A percentile compares a stretch with the other conserved stretches of the same genome.
Evolutionary conservation across 352 stramenopile genomes (phyloP).

Genomic region (Pythium dissimile): DNA sequence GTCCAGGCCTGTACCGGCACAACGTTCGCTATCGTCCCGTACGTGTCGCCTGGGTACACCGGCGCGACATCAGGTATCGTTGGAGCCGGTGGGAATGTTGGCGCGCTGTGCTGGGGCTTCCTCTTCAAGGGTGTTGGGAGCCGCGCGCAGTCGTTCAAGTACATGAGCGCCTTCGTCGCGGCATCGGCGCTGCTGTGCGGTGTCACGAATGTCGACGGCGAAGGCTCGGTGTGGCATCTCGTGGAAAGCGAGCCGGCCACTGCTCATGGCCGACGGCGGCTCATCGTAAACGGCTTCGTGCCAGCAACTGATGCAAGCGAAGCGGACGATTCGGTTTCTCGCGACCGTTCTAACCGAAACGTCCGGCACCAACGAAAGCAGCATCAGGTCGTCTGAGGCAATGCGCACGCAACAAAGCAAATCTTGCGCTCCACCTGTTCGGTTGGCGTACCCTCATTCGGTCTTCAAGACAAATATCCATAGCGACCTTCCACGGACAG

Average conservation of each 20-base stretch:
- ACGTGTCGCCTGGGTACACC: conserved; percentile 39
- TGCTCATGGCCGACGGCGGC: background rate
- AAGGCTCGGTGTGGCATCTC: conserved; percentile 8
- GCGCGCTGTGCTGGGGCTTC: conserved; percentile 41
- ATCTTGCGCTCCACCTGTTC: too few relatives aligned
- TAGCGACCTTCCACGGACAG: too few relatives aligned
- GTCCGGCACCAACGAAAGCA: too few relatives aligned
- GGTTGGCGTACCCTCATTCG: too few relatives aligned
- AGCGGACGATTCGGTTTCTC: too few relatives aligned
- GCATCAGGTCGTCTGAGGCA: too few relatives aligned
- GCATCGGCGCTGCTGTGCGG: conserved; percentile 11
- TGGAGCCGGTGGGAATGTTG: conserved; percentile 49
- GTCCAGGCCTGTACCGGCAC: conserved; percentile 66
- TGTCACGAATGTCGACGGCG: conserved; percentile 13
- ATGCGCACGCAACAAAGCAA: too few relatives aligned
- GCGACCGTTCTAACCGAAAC: too few relatives aligned
- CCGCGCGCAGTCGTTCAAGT: conserved; percentile 32
- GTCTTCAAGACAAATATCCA: too few relatives aligned
- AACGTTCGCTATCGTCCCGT: conserved; percentile 61
- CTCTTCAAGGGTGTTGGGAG: conserved; percentile 40
- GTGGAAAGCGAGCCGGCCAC: background rate
- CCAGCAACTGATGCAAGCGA: too few relatives aligned
- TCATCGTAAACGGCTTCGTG: background rate
- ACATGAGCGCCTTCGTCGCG: conserved; percentile 38
- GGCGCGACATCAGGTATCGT: conserved; percentile 48